Evolutionary conservation across 805 yeast species (phyloP).

Genomic region (Candida incommunis): DNA sequence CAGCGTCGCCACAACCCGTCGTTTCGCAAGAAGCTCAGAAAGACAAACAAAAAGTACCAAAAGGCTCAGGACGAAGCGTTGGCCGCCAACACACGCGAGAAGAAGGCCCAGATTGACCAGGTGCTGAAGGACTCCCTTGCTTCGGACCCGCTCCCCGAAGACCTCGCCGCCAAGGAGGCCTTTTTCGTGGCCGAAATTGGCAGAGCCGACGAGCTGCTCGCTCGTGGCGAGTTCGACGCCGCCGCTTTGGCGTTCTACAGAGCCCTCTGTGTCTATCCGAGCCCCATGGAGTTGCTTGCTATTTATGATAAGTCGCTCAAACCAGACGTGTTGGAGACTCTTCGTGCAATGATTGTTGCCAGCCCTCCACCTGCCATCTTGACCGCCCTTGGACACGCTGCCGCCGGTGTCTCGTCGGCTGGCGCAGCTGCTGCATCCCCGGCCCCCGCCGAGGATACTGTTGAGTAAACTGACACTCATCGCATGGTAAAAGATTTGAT

Average conservation of each 20-base stretch:
- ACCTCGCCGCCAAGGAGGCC: conserved; percentile 52
- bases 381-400: conserved; percentile 41
- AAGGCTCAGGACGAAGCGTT: conserved; percentile 43
- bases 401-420: conserved; percentile 10
- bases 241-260: conserved; percentile 88
- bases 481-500: not conserved
- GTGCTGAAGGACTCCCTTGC: conserved; percentile 51
- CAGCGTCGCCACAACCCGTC: conserved; percentile 69
- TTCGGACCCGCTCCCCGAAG: conserved; percentile 64
- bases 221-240: conserved; percentile 42
- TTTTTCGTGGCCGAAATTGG: conserved; percentile 76
- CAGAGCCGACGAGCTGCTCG: conserved; percentile 68
- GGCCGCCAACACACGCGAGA: conserved; percentile 43
- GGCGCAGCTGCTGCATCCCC: not conserved
- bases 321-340: conserved; percentile 58
- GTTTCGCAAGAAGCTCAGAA: conserved; percentile 66
- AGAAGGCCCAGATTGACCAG: conserved; percentile 41
- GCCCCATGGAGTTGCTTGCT: conserved; percentile 81
- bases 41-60: conserved; percentile 45
- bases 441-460: not conserved
- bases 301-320: conserved; percentile 85
- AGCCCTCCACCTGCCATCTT: conserved; percentile 72
- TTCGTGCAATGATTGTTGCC: conserved; percentile 80
- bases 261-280: conserved; percentile 86
- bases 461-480: not conserved